phyloP scores from a whole-genome alignment of 1,139 yeast genomes.

The Saccharomycopsis crataegensis region DNA sequence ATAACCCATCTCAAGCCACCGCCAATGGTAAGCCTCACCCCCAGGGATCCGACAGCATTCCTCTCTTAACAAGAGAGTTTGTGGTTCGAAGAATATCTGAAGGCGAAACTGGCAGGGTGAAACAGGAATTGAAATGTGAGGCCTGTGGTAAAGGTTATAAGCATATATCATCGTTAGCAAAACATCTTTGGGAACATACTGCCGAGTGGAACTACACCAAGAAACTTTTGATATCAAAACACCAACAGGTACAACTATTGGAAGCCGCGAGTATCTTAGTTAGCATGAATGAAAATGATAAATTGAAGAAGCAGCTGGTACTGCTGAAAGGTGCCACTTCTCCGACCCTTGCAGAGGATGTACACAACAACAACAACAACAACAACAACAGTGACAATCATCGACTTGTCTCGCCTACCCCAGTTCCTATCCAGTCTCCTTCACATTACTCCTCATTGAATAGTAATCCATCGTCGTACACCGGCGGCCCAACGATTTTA shows the following conservation, averaged over 20 bases:
- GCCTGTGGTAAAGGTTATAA: slow-evolving; percentile 89
- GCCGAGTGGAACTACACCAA: slow-evolving; percentile 90
- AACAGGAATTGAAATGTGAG: slow-evolving; percentile 79
- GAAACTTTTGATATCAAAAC: slow-evolving; percentile 73
- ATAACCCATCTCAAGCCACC: not conserved
- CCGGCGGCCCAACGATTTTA: not conserved
- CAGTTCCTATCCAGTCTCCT: not conserved
- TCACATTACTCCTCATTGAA: not conserved
- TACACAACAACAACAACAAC: not conserved
- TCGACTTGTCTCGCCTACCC: not conserved
- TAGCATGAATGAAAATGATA: slow-evolving; percentile 56
- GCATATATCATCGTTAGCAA: slow-evolving; percentile 74
- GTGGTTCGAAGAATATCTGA: slow-evolving; percentile 78
- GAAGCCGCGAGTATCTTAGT: slow-evolving; percentile 86
- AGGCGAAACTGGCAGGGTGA: slow-evolving; percentile 77
- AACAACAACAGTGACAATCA: not conserved
- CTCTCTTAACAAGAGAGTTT: slow-evolving; percentile 58
- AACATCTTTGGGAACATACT: slow-evolving; percentile 80
- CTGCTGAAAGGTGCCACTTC: not conserved
- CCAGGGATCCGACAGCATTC: slow-evolving; percentile 27
- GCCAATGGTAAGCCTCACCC: not conserved
- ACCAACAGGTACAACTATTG: slow-evolving; percentile 80
- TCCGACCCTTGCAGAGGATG: not conserved
- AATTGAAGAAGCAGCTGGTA: slow-evolving; percentile 2
- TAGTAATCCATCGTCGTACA: not conserved